phyloP scores from a whole-genome alignment of 2,329 filamentous ascomycete genomes.

The Sordariomycetes sp. region DNA sequence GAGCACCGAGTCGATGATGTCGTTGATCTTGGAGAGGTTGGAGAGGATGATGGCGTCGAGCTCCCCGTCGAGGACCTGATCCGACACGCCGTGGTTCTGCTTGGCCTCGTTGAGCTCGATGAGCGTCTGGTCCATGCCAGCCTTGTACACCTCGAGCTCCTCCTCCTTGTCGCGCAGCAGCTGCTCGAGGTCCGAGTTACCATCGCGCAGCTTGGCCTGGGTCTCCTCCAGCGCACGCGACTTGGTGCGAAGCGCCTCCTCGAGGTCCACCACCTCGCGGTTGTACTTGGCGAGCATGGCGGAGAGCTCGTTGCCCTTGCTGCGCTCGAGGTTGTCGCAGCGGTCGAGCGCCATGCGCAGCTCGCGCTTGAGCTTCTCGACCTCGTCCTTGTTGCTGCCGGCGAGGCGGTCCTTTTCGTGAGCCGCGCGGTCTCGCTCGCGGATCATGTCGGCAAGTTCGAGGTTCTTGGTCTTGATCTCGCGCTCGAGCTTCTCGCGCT shows the following conservation, averaged over 20 bases:
- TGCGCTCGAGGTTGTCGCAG: conserved; percentile 81
- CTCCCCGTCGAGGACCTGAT: conserved; percentile 74
- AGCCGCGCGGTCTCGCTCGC: conserved; percentile 83
- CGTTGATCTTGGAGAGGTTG: conserved; percentile 86
- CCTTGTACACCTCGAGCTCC: conserved; percentile 95
- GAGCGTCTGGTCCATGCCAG: conserved; percentile 91
- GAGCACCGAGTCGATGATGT: conserved; percentile 92
- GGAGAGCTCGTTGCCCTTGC: conserved; percentile 90
- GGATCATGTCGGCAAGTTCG: conserved; percentile 97
- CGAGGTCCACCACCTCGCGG: conserved; percentile 89
- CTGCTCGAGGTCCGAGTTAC: conserved; percentile 73
- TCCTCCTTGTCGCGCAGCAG: conserved; percentile 89
- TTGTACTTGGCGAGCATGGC: conserved; percentile 94
- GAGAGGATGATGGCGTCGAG: conserved; percentile 81
- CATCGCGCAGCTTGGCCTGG: conserved; percentile 64
- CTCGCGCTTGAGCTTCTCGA: conserved; percentile 90
- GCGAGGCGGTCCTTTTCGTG: conserved; percentile 84
- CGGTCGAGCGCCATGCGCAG: conserved; percentile 83
- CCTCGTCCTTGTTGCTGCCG: conserved; percentile 80
- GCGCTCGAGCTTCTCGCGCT: conserved; percentile 85
- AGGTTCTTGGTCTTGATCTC: conserved; percentile 99
- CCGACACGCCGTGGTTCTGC: conserved; percentile 60
- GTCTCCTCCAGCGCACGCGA: conserved; percentile 75
- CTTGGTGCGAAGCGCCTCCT: conserved; percentile 84
- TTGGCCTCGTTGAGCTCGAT: conserved; percentile 84